These are phyloP conservation scores for Pachyrhizus erosus DNA, from an alignment of 306 rosid genomes.

Conservation along the genomic window DNA sequence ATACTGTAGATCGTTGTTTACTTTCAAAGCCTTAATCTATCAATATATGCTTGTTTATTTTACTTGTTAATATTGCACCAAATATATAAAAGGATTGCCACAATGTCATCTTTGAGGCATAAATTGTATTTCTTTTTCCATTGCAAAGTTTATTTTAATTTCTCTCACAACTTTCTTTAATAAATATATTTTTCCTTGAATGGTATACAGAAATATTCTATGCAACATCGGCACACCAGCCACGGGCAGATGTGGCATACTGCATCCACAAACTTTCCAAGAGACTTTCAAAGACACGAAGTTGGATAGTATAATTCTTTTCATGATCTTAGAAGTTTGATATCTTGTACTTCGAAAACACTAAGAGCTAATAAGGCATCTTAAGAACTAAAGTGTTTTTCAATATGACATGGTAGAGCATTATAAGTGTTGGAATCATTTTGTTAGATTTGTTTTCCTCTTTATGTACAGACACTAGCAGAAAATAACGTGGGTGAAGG, in stretches of 20 bases:
- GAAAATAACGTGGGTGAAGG: neutral
- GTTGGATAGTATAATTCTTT: slow-evolving; percentile 76
- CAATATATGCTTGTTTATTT: slow-evolving; percentile 3
- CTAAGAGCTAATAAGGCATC: neutral
- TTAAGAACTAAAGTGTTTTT: slow-evolving; percentile 1
- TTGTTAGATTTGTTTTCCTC: neutral
- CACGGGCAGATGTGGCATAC: slow-evolving; percentile 93
- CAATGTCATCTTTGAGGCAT: neutral
- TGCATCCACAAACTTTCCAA: slow-evolving; percentile 90
- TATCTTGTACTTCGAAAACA: neutral
- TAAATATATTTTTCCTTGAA: neutral
- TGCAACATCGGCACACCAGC: slow-evolving; percentile 82
- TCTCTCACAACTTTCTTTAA: neutral
- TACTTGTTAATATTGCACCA: neutral
- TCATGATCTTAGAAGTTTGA: neutral
- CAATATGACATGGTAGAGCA: neutral
- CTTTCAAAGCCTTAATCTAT: neutral
- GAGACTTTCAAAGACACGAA: slow-evolving; percentile 83
- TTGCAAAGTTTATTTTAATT: slow-evolving; percentile 12
- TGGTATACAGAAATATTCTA: slow-evolving; percentile 70
- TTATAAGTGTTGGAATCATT: neutral
- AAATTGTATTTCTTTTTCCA: neutral
- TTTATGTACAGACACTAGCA: neutral
- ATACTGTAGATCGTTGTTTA: neutral
- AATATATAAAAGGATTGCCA: neutral